phyloP scores from a whole-genome alignment of 2,329 filamentous ascomycete genomes.

The Epichloe sibirici region DNA sequence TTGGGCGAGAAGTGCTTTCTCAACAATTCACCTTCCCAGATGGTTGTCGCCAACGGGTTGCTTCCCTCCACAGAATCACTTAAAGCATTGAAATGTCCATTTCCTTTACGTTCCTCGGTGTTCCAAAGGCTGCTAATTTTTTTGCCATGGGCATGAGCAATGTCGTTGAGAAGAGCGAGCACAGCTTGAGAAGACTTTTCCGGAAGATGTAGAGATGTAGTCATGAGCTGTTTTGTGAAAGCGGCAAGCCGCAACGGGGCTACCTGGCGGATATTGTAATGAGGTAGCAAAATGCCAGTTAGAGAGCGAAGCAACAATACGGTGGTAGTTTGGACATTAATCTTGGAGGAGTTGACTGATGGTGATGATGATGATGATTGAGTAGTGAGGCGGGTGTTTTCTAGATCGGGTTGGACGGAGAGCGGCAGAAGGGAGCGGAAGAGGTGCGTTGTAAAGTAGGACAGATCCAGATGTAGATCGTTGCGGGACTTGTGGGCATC shows the following conservation, averaged over 20 bases:
- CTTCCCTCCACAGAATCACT: constrained; percentile 67
- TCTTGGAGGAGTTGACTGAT: constrained; percentile 41
- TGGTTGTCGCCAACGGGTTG: constrained; percentile 80
- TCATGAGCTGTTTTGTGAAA: constrained; percentile 86
- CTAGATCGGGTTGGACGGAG: constrained; percentile 72
- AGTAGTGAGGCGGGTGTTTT: constrained; percentile 47
- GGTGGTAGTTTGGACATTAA: constrained; percentile 92
- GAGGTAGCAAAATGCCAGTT: constrained; percentile 66
- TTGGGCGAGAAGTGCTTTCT: constrained; percentile 76
- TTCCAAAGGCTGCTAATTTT: constrained; percentile 85
- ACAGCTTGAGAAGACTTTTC: constrained; percentile 80
- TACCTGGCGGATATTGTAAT: constrained; percentile 58
- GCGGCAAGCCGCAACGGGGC: constrained; percentile 79
- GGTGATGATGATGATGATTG: constrained; percentile 21
- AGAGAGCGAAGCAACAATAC: constrained; percentile 83
- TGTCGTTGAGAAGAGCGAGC: constrained; percentile 62
- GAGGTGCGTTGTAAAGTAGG: constrained; percentile 89
- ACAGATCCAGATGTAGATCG: constrained; percentile 76
- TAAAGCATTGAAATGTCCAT: constrained; percentile 70
- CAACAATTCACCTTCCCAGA: constrained; percentile 89
- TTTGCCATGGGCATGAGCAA: constrained; percentile 68
- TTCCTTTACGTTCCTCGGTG: constrained; percentile 84
- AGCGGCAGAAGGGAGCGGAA: constrained; percentile 75
- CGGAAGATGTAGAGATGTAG: constrained; percentile 68
- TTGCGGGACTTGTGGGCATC: constrained; percentile 77